Evolutionary conservation across 805 yeast species (phyloP).

Genomic region (Saccharomycopsis schoenii): DNA sequence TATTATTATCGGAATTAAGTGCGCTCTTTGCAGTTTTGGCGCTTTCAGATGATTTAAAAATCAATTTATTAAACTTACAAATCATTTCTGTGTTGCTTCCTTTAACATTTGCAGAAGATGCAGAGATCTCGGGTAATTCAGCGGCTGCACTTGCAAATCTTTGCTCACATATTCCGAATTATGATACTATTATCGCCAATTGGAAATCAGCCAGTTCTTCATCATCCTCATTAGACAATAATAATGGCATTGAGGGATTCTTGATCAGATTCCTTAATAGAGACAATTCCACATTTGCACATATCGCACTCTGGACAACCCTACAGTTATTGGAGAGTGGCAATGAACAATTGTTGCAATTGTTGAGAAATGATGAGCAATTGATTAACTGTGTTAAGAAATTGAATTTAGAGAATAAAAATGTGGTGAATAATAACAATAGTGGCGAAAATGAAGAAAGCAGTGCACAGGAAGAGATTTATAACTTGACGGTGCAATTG

Average conservation of each 20-base stretch:
- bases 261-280: constrained; percentile 69
- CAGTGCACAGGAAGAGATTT: constrained; percentile 39
- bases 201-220: constrained; percentile 53
- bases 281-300: constrained; percentile 91
- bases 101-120: constrained; percentile 73
- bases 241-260: constrained; percentile 80
- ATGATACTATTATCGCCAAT: constrained; percentile 62
- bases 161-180: constrained; percentile 82
- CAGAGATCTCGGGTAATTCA: constrained; percentile 95
- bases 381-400: constrained; percentile 46
- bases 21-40: constrained; percentile 97
- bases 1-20: constrained; percentile 60
- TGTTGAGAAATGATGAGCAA: constrained; percentile 45
- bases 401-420: constrained; percentile 23
- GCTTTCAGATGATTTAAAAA: constrained; percentile 87
- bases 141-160: constrained; percentile 97
- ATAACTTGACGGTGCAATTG: constrained; percentile 58
- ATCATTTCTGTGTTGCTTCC: constrained; percentile 86
- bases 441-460: constrained; percentile 19
- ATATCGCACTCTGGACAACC: constrained; percentile 95
- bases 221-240: constrained; percentile 34
- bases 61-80: constrained; percentile 71
- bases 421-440: constrained; percentile 9
- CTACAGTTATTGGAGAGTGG: constrained; percentile 86
- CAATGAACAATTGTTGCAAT: constrained; percentile 46